phyloP scores from a whole-genome alignment of 352 stramenopile species.

The Sclerospora graminicola region DNA sequence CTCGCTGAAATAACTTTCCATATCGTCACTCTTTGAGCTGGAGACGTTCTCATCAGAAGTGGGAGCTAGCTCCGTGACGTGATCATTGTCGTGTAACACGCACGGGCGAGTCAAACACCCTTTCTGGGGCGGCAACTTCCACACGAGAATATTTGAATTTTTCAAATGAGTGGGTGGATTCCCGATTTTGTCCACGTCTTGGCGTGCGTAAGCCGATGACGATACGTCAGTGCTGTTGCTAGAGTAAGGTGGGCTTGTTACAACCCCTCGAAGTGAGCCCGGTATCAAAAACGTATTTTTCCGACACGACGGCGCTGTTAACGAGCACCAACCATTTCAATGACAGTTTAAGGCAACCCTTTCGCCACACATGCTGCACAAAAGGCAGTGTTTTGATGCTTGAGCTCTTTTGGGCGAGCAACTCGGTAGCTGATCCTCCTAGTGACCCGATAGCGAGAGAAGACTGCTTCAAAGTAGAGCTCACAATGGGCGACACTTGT shows the following conservation, averaged over 20 bases:
- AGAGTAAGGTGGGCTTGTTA: slow-evolving; percentile 7
- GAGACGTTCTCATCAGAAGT: slow-evolving; percentile 3
- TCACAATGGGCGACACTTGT: slow-evolving; percentile 20
- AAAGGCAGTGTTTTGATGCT: slow-evolving; percentile 38
- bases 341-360: slow-evolving; percentile 23
- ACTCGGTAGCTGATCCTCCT: slow-evolving; percentile 37
- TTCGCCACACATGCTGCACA: slow-evolving; percentile 33
- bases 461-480: slow-evolving; percentile 24
- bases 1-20: slow-evolving; percentile 11
- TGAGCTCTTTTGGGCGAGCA: slow-evolving; percentile 17
- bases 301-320: slow-evolving; percentile 7
- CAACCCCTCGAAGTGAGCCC: slow-evolving; percentile 4
- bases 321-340: slow-evolving; percentile 25
- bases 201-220: slow-evolving; percentile 8
- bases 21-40: slow-evolving; percentile 6
- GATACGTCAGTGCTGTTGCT: slow-evolving; percentile 9
- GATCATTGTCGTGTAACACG: neutral
- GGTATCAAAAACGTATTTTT: slow-evolving; percentile 7
- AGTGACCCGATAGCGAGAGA: slow-evolving; percentile 26
- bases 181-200: slow-evolving; percentile 8
- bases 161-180: slow-evolving; percentile 2
- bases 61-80: slow-evolving; percentile 5
- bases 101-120: slow-evolving; percentile 11
- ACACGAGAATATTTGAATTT: slow-evolving; percentile 2
- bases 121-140: slow-evolving; percentile 2